A percentile compares a stretch with the other conserved stretches of the same genome.
These are phyloP conservation scores for Canariomyces notabilis DNA, from an alignment of 2,329 filamentous ascomycete genomes.

Conservation along the genomic window DNA sequence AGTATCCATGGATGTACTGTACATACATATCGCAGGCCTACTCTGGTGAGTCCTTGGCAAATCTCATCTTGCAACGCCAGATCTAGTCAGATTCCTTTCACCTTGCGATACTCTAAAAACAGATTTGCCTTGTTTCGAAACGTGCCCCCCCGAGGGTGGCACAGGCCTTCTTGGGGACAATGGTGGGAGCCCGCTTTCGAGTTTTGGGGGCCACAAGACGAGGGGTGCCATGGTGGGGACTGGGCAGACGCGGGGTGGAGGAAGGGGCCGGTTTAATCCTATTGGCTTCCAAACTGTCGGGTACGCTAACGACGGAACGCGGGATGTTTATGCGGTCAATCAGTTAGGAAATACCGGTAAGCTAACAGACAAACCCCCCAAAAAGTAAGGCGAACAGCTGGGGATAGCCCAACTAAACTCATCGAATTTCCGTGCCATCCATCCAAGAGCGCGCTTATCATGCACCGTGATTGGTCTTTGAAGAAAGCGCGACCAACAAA, in stretches of 20 bases:
- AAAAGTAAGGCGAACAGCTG: background rate
- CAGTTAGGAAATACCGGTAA: background rate
- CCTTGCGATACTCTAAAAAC: slow-evolving; percentile 8
- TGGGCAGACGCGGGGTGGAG: background rate
- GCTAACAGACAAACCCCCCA: background rate
- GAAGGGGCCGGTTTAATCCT: background rate
- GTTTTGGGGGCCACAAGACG: slow-evolving; percentile 1
- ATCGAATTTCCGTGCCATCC: background rate
- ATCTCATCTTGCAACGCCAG: background rate
- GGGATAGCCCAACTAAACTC: background rate
- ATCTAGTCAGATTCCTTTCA: background rate
- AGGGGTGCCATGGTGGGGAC: background rate
- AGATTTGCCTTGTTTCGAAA: slow-evolving; percentile 14
- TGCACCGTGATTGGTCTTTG: slow-evolving; percentile 6
- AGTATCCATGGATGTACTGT: too few relatives aligned
- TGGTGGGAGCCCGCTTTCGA: too few relatives aligned
- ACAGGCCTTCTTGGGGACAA: too few relatives aligned
- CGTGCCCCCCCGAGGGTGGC: slow-evolving; percentile 12
- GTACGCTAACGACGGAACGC: background rate
- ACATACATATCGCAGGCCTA: too few relatives aligned
- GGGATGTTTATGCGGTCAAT: background rate
- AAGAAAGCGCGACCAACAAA: slow-evolving; percentile 7
- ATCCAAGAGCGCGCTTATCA: slow-evolving; percentile 12
- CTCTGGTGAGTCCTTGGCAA: background rate
- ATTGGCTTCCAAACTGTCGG: background rate